Evolutionary conservation across 306 rosid species (phyloP).

Genomic region (Dalbergia cochinchinensis): DNA sequence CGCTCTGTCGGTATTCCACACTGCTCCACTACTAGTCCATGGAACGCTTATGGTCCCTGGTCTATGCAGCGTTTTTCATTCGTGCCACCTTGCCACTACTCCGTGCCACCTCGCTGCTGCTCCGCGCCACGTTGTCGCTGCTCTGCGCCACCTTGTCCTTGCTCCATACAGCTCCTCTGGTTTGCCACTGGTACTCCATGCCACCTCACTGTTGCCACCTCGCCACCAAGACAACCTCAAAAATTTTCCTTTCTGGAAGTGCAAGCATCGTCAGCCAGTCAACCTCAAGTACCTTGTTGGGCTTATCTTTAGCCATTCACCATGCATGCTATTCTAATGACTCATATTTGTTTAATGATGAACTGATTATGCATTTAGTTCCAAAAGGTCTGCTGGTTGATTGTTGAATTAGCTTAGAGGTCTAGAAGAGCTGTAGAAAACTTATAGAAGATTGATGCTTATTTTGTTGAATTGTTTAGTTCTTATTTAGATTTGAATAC

Average conservation of each 20-base stretch:
- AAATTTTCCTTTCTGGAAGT: constrained; percentile 36
- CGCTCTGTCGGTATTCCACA: no score
- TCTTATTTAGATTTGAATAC: constrained; percentile 9
- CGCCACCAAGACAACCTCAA: constrained; percentile 46
- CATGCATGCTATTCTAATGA: constrained; percentile 8
- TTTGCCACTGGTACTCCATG: no score
- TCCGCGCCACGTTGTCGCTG: no score
- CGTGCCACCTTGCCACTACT: no score
- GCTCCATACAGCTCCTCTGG: no score
- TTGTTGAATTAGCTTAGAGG: constrained; percentile 53
- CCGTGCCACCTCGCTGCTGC: no score
- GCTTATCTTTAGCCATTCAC: not conserved
- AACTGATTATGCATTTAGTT: not conserved
- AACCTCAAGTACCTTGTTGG: constrained; percentile 41
- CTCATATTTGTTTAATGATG: constrained; percentile 20
- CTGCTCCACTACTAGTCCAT: no score
- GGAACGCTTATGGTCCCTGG: no score
- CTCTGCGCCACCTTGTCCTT: no score
- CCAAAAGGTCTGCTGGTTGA: constrained; percentile 19
- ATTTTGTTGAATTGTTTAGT: constrained; percentile 21
- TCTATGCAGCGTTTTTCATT: no score
- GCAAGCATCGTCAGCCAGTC: constrained; percentile 18
- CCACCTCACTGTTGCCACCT: no score
- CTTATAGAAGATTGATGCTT: constrained; percentile 42
- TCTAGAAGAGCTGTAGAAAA: constrained; percentile 60